phyloP scores from a whole-genome alignment of 176 grass and related monocot genomes.

The Panicum miliaceum region DNA sequence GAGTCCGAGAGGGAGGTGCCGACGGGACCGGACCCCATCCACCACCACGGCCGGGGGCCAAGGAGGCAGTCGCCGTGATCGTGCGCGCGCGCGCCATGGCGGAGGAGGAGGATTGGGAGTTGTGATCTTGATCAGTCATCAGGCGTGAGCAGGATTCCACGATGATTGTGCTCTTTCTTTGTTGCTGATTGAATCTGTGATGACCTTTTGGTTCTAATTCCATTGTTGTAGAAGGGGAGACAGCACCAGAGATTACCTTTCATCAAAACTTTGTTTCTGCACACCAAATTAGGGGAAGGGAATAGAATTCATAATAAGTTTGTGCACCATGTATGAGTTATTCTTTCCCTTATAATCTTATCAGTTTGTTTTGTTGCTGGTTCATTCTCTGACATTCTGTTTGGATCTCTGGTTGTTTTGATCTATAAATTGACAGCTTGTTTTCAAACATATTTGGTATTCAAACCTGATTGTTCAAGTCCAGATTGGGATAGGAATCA shows the following conservation, averaged over 20 bases:
- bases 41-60: slow-evolving; percentile 72
- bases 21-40: slow-evolving; percentile 84
- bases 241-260: slow-evolving; percentile 2
- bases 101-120: slow-evolving; percentile 39
- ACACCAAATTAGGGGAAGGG: slow-evolving; percentile 35
- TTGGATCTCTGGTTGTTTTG: not conserved
- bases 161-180: slow-evolving; percentile 29
- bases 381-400: not conserved
- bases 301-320: slow-evolving; percentile 48
- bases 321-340: slow-evolving; percentile 24
- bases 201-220: slow-evolving; percentile 41
- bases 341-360: slow-evolving; percentile 32
- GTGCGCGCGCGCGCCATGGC: not conserved
- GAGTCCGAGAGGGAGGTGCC: slow-evolving; percentile 80
- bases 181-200: slow-evolving; percentile 44
- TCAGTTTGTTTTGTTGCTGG: not conserved
- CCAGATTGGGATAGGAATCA: slow-evolving; percentile 25
- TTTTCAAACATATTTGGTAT: not conserved
- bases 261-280: slow-evolving; percentile 40
- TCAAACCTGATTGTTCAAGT: slow-evolving; percentile 36
- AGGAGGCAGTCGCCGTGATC: slow-evolving; percentile 55
- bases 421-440: not conserved
- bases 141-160: slow-evolving; percentile 36
- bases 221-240: slow-evolving; percentile 46
- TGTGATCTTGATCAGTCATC: slow-evolving; percentile 8